phyloP scores from a whole-genome alignment of 495 filamentous ascomycete genomes.

The Lophium mytilinum region DNA sequence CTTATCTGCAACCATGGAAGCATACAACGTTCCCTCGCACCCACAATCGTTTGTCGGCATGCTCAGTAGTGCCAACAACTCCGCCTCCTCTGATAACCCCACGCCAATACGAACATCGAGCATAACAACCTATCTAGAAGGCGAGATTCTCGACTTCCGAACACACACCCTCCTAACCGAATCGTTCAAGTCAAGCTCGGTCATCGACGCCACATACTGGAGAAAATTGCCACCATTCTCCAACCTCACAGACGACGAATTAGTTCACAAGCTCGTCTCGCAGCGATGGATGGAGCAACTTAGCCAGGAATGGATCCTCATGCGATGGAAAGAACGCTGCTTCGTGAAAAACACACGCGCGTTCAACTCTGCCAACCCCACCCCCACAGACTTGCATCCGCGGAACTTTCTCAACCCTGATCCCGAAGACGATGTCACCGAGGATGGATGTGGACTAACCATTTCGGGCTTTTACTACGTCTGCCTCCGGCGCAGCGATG shows the following conservation, averaged over 20 bases:
- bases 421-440: background rate
- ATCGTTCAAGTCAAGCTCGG: slow-evolving; percentile 51
- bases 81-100: slow-evolving; percentile 26
- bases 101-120: slow-evolving; percentile 46
- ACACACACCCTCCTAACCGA: slow-evolving; percentile 60
- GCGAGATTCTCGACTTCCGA: slow-evolving; percentile 70
- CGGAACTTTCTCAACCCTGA: background rate
- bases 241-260: slow-evolving; percentile 47
- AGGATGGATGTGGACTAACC: slow-evolving; percentile 47
- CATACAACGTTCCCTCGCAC: slow-evolving; percentile 58
- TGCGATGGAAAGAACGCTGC: slow-evolving; percentile 76
- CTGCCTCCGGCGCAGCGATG: slow-evolving; percentile 51
- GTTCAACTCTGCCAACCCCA: slow-evolving; percentile 3
- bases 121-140: slow-evolving; percentile 67
- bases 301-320: slow-evolving; percentile 57
- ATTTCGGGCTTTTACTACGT: slow-evolving; percentile 74
- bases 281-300: slow-evolving; percentile 49
- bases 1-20: slow-evolving; percentile 70
- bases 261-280: slow-evolving; percentile 52
- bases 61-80: slow-evolving; percentile 13
- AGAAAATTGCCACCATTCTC: slow-evolving; percentile 60
- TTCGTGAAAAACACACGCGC: slow-evolving; percentile 47
- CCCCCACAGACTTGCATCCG: background rate
- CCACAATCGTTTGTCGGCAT: slow-evolving; percentile 18
- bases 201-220: slow-evolving; percentile 64